A percentile compares a stretch with the other conserved stretches of the same genome.
phyloP scores from a whole-genome alignment of 176 grass and related monocot species.

The Cenchrus fungigraminus region DNA sequence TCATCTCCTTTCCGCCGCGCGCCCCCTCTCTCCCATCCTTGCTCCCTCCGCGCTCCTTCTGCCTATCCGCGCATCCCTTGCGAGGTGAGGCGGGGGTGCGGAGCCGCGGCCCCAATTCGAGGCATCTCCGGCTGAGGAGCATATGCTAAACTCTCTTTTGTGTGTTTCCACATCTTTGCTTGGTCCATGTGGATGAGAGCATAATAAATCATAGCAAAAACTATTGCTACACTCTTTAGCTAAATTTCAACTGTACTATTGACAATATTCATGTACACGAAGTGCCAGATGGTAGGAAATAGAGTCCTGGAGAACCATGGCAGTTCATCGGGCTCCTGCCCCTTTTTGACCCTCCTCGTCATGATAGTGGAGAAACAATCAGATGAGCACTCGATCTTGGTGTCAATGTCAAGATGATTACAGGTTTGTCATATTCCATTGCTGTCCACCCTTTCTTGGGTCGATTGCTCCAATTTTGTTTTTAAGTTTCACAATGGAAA shows the following conservation, averaged over 20 bases:
- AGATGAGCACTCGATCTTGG: constrained; percentile 81
- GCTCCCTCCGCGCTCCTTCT: too few relatives aligned
- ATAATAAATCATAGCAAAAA: too few relatives aligned
- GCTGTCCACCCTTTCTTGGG: neutral
- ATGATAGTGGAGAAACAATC: constrained; percentile 95
- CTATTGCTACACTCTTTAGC: neutral
- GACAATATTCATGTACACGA: constrained; percentile 49
- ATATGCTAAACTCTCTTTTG: constrained; percentile 57
- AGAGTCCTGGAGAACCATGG: constrained; percentile 71
- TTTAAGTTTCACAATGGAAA: too few relatives aligned
- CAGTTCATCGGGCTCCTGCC: constrained; percentile 86
- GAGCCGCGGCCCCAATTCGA: too few relatives aligned
- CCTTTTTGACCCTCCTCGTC: constrained; percentile 87
- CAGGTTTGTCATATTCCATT: constrained; percentile 48
- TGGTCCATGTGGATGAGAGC: constrained; percentile 28
- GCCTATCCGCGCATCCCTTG: too few relatives aligned
- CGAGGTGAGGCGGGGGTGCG: too few relatives aligned
- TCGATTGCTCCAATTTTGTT: neutral
- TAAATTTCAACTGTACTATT: constrained; percentile 23
- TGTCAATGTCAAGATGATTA: constrained; percentile 97
- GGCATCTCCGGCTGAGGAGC: too few relatives aligned
- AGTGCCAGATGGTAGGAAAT: constrained; percentile 86
- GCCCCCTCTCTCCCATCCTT: too few relatives aligned
- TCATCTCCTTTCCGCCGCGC: too few relatives aligned
- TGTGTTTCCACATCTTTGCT: neutral